Percentiles rank a stretch among this genome's conserved stretches.
Conservation (phyloP, 495 filamentous ascomycete species). For the Xylaria nigripes region DNA sequence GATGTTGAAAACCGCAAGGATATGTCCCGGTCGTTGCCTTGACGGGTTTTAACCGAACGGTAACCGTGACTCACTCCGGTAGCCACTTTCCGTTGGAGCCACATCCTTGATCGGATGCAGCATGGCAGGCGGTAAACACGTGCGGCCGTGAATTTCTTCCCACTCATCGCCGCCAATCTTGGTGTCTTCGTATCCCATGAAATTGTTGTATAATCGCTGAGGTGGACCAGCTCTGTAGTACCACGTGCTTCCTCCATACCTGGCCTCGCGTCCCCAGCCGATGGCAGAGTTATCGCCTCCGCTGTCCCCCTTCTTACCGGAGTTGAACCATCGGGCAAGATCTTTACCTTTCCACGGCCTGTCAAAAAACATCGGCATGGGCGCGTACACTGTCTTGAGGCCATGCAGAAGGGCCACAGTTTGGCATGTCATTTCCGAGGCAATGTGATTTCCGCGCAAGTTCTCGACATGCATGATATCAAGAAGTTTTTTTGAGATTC, state of each 20-base stretch:
- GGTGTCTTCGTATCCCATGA: constrained; percentile 51
- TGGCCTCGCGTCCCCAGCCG: constrained; percentile 44
- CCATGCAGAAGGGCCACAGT: constrained; percentile 61
- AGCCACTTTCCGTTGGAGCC: constrained; percentile 33
- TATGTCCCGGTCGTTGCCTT: not conserved
- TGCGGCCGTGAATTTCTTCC: constrained; percentile 43
- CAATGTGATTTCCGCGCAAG: constrained; percentile 51
- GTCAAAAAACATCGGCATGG: constrained; percentile 64
- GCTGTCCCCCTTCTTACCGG: constrained; percentile 39
- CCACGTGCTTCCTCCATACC: constrained; percentile 52
- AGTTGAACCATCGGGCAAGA: constrained; percentile 55
- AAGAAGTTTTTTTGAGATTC: constrained; percentile 54
- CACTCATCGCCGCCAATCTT: constrained; percentile 43
- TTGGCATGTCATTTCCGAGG: constrained; percentile 61
- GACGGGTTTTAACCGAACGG: constrained; percentile 12
- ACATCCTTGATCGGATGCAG: constrained; percentile 49
- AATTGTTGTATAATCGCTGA: constrained; percentile 52
- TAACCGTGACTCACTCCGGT: constrained; percentile 27
- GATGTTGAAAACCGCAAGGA: not conserved
- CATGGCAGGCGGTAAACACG: constrained; percentile 49
- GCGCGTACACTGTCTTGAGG: constrained; percentile 59
- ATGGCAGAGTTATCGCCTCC: constrained; percentile 42
- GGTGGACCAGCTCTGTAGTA: constrained; percentile 47
- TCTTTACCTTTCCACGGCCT: constrained; percentile 47
- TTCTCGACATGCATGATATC: constrained; percentile 58